Percentiles rank a stretch among this genome's conserved stretches.
Conservation (phyloP, 257 asterid genomes). For the Craterostigma plantagineum region DNA sequence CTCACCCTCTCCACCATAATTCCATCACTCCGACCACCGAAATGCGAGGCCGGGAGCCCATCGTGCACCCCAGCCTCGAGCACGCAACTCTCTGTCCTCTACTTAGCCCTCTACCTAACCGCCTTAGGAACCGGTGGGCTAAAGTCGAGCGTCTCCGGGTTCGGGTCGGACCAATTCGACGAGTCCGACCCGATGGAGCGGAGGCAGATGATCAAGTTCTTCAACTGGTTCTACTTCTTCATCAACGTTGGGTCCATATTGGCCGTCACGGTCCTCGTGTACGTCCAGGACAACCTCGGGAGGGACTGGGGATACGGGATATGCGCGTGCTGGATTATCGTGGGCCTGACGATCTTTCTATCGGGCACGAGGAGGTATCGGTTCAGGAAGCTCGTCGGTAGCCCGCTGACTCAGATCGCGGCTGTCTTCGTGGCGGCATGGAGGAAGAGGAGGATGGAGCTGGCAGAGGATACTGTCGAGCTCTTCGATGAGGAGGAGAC, state of each 20-base stretch:
- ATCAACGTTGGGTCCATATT: constrained; percentile 65
- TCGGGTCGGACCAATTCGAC: constrained; percentile 80
- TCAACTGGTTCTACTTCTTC: constrained; percentile 83
- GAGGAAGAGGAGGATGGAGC: constrained; percentile 28
- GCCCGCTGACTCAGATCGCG: constrained; percentile 59
- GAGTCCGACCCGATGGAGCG: constrained; percentile 72
- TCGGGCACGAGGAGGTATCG: constrained; percentile 46
- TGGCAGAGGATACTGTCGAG: constrained; percentile 32
- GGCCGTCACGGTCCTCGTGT: constrained; percentile 80
- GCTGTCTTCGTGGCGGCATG: constrained; percentile 60
- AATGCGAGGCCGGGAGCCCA: constrained; percentile 35
- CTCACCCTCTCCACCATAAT: constrained; percentile 36
- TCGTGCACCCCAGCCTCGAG: constrained; percentile 9
- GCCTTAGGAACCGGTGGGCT: constrained; percentile 94
- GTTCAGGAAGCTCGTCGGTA: constrained; percentile 55
- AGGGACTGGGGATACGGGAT: constrained; percentile 66
- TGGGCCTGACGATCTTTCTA: constrained; percentile 39
- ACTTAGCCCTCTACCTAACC: constrained; percentile 56
- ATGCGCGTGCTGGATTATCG: constrained; percentile 41
- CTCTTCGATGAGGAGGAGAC: constrained; percentile 44
- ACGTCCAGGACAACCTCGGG: constrained; percentile 61
- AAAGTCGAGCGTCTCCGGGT: constrained; percentile 82
- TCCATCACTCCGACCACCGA: constrained; percentile 55
- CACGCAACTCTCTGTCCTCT: constrained; percentile 51
- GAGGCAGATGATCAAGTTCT: constrained; percentile 62